Percentiles rank a stretch among this genome's conserved stretches.
Conservation (phyloP, 1,139 yeast species). For the Suhomyces terraborum region DNA sequence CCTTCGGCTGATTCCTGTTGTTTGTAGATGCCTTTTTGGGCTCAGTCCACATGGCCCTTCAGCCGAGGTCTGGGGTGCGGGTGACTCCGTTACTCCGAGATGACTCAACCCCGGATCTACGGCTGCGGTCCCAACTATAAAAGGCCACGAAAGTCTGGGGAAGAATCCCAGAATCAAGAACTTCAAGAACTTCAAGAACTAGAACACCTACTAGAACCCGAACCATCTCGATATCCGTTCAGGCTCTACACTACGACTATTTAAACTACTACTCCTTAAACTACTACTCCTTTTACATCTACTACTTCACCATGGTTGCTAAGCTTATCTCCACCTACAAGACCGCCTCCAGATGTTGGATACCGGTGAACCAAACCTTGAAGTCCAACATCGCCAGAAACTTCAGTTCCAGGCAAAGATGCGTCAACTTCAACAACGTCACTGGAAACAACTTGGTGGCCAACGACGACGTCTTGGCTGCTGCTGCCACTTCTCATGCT, state of each 20-base stretch:
- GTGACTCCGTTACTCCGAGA: constrained; percentile 15
- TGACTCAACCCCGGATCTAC: constrained; percentile 14
- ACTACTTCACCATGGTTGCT: constrained; percentile 24
- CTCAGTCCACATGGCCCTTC: constrained; percentile 3
- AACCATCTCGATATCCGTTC: too few species aligned
- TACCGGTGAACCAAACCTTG: constrained; percentile 29
- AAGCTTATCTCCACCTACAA: constrained; percentile 42
- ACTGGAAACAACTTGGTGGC: constrained; percentile 37
- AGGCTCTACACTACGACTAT: too few species aligned
- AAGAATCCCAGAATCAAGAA: background rate
- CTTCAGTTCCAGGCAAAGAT: constrained; percentile 44
- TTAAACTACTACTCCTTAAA: too few species aligned
- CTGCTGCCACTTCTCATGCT: constrained; percentile 14
- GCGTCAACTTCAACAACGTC: constrained; percentile 38
- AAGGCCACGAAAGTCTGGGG: background rate
- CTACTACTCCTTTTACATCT: background rate
- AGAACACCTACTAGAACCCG: too few species aligned
- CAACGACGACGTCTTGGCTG: constrained; percentile 38
- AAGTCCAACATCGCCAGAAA: constrained; percentile 19
- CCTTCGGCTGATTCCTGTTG: too few species aligned
- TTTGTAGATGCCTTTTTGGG: too few species aligned
- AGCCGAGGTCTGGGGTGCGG: constrained; percentile 8
- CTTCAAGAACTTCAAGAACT: background rate
- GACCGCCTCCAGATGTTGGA: constrained; percentile 51
- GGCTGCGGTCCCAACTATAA: constrained; percentile 6